These are phyloP conservation scores for Teunomyces pallodes DNA, from an alignment of 805 yeast species.

Conservation along the genomic window DNA sequence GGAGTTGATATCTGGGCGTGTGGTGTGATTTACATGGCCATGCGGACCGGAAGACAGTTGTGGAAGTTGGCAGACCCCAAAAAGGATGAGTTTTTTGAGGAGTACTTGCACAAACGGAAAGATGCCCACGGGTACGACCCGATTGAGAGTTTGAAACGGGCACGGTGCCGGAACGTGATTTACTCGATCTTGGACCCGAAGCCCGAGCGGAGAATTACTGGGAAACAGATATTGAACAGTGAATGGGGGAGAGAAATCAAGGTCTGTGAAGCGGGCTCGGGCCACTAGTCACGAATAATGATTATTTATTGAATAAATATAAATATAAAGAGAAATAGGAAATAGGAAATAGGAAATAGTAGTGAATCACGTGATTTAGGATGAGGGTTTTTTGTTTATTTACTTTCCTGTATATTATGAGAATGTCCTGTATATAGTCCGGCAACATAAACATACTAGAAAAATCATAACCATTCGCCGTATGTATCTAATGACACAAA, in stretches of 20 bases:
- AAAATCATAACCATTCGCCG: too few relatives aligned
- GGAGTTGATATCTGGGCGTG: constrained; percentile 89
- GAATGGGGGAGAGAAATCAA: constrained; percentile 94
- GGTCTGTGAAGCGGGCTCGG: constrained; percentile 71
- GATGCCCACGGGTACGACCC: constrained; percentile 89
- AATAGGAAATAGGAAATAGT: not conserved
- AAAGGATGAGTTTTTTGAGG: constrained; percentile 77
- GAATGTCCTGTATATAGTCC: too few relatives aligned
- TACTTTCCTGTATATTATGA: too few relatives aligned
- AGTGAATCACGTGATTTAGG: too few relatives aligned
- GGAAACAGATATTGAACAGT: constrained; percentile 81
- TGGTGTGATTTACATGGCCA: constrained; percentile 89
- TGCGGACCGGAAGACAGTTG: constrained; percentile 90
- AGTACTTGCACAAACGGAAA: constrained; percentile 74
- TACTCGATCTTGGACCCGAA: constrained; percentile 92
- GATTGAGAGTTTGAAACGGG: constrained; percentile 78
- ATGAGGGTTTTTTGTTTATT: too few relatives aligned
- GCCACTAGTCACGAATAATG: constrained; percentile 7
- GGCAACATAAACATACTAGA: too few relatives aligned
- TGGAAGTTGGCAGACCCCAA: constrained; percentile 79
- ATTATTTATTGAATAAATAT: not conserved
- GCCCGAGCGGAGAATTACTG: constrained; percentile 82
- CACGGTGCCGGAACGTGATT: constrained; percentile 88
- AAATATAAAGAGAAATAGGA: not conserved
- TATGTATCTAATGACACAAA: too few relatives aligned